Evolutionary conservation across 75 land plant species (phyloP), one percentile per base, ranked within the genome.

Genomic region (Pinus albicaulis): DNA sequence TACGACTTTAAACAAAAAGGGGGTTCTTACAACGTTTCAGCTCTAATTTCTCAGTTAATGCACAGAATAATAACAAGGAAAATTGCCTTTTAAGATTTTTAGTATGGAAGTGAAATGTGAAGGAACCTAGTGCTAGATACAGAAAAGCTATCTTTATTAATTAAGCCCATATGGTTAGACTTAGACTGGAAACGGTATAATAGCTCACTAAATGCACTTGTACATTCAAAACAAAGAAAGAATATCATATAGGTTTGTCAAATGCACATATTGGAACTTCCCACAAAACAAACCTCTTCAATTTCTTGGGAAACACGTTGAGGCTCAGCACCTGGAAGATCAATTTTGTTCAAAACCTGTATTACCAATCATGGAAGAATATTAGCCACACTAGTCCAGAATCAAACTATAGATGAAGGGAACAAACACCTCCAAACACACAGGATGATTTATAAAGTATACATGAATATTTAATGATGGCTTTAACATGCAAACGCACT

Each of bases 281-380:
- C 20, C 12, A 4, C 3, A 8, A 15, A 72, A 77, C 84, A 59
- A 80, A 95, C 98, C 93, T 95, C 99, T 82, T 97, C 99, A 76
- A 97, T 95, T 80, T 97, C 99, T 36, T 82, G 66, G 11, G 78
- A 23, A 76, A 95, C 94, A 59, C 96, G 99, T 55, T 84, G 83
- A 56, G 99, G 98, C 62, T 98, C 99, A 68, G 99, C 98, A 68
- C 99, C 94, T 63, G 98, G 99, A 72, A 95, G 91, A 81, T 98
- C 99, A 62, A 98, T 98, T 80, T 98, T 98, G 87, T 98, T 97
- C 52, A 98, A 73, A 59, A 95, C 98, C 96, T 92, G 73, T 44
- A 48, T 48, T 48, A 11, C 12, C 53, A 48, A 80, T 20, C 10
- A 80, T 17, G 44, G 19, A 69, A 56, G 34, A 62, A 57, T 22